Evolutionary conservation across 345 rosid species (phyloP).

Genomic region (Euphorbia pulcherrima): DNA sequence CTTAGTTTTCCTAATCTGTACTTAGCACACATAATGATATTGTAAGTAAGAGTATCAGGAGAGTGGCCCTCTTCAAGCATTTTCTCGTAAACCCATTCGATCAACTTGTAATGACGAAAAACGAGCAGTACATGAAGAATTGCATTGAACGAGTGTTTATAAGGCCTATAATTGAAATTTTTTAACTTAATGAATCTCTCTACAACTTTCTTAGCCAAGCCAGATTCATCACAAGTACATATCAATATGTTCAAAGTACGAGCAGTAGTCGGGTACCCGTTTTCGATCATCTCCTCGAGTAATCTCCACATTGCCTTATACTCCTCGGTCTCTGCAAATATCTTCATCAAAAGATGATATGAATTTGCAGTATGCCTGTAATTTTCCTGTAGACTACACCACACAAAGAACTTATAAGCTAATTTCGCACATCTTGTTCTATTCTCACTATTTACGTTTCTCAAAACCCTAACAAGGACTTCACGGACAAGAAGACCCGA

Average conservation of each 20-base stretch:
- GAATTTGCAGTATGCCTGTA: constrained; percentile 60
- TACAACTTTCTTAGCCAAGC: constrained; percentile 60
- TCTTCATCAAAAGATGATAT: constrained; percentile 76
- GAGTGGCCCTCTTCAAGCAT: constrained; percentile 59
- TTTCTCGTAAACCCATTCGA: constrained; percentile 81
- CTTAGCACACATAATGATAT: constrained; percentile 65
- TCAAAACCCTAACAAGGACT: constrained; percentile 69
- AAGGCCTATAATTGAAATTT: constrained; percentile 66
- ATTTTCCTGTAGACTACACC: constrained; percentile 58
- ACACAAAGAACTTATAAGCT: constrained; percentile 68
- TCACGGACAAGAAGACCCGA: constrained; percentile 75
- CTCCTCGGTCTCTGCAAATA: constrained; percentile 72
- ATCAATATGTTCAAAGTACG: constrained; percentile 78
- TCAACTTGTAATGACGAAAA: constrained; percentile 58
- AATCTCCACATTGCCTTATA: constrained; percentile 89
- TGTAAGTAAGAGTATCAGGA: constrained; percentile 67
- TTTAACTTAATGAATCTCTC: constrained; percentile 79
- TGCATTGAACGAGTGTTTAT: constrained; percentile 73
- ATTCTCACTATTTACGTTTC: constrained; percentile 36
- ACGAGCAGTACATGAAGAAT: constrained; percentile 53
- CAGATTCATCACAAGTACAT: constrained; percentile 73
- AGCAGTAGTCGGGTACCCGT: constrained; percentile 66
- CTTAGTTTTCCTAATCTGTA: constrained; percentile 67
- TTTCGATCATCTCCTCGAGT: constrained; percentile 76
- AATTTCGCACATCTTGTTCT: constrained; percentile 58